Conservation (phyloP, 1,284 basidiomycete species). For the Clitocybe nebularis region DNA sequence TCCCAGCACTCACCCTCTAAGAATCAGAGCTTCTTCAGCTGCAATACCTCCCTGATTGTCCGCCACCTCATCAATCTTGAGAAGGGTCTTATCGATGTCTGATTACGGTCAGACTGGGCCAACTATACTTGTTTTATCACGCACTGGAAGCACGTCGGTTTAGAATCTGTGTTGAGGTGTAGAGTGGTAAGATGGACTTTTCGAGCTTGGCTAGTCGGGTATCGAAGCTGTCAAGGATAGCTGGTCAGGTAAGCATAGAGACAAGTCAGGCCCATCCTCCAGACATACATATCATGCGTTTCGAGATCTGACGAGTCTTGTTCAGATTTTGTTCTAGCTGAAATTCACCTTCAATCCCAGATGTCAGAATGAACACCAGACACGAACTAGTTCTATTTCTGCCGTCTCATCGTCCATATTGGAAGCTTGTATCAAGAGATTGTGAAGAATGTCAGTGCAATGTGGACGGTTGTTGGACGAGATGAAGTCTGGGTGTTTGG, state of each 20-base stretch:
- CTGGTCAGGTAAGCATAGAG: slow-evolving; percentile 38
- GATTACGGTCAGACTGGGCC: slow-evolving; percentile 2
- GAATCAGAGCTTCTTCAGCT: slow-evolving; percentile 70
- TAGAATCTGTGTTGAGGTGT: slow-evolving; percentile 70
- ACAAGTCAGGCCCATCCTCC: neutral
- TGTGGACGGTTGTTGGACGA: too few relatives aligned
- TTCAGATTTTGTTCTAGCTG: slow-evolving; percentile 82
- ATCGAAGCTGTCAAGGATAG: slow-evolving; percentile 76
- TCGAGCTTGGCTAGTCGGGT: slow-evolving; percentile 73
- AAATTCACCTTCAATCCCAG: slow-evolving; percentile 4
- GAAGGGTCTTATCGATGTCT: slow-evolving; percentile 77
- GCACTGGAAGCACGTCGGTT: slow-evolving; percentile 65
- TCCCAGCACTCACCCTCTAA: slow-evolving; percentile 55
- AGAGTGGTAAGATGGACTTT: slow-evolving; percentile 75
- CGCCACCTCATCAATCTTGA: slow-evolving; percentile 74
- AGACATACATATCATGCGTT: slow-evolving; percentile 73
- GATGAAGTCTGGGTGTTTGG: too few relatives aligned
- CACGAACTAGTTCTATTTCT: slow-evolving; percentile 67
- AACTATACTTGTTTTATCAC: slow-evolving; percentile 20
- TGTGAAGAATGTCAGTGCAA: too few relatives aligned
- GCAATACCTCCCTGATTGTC: slow-evolving; percentile 73
- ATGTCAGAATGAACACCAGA: neutral
- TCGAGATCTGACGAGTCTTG: slow-evolving; percentile 77
- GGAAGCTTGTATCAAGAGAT: too few relatives aligned
- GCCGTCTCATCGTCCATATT: slow-evolving; percentile 74